A percentile compares a stretch with the other conserved stretches of the same genome.
phyloP scores from a whole-genome alignment of 2,329 filamentous ascomycete species.

The Onygenales sp. region DNA sequence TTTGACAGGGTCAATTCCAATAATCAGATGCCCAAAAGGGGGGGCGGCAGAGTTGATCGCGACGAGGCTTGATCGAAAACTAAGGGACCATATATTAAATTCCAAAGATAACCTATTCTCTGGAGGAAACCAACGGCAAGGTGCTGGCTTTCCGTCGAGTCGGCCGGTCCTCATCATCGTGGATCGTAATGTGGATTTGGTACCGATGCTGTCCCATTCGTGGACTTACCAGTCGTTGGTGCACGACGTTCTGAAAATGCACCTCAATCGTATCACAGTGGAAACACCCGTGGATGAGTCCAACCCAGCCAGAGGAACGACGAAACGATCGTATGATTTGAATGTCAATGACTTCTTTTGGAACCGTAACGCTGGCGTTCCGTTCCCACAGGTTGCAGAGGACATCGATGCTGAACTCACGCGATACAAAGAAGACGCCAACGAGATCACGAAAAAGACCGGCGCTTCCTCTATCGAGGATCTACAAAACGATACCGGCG shows the following conservation, averaged over 20 bases:
- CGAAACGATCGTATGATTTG: conserved; percentile 84
- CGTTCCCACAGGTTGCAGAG: conserved; percentile 92
- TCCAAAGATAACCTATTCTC: conserved; percentile 98
- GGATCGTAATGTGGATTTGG: conserved; percentile 88
- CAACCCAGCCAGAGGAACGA: conserved; percentile 62
- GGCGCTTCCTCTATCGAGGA: conserved; percentile 89
- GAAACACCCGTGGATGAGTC: conserved; percentile 72
- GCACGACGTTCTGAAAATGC: conserved; percentile 66
- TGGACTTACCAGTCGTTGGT: conserved; percentile 85
- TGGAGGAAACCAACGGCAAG: conserved; percentile 46
- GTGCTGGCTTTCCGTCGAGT: conserved; percentile 56
- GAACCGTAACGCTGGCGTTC: conserved; percentile 79
- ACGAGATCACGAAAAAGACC: conserved; percentile 89
- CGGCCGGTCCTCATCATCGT: conserved; percentile 87
- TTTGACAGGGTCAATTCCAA: conserved; percentile 67
- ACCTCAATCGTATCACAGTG: conserved; percentile 88
- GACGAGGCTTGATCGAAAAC: conserved; percentile 85
- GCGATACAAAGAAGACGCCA: conserved; percentile 90
- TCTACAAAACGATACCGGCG: conserved; percentile 76
- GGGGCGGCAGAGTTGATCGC: conserved; percentile 91
- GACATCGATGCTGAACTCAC: conserved; percentile 91
- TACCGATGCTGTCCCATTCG: conserved; percentile 97
- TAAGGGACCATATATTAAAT: conserved; percentile 92
- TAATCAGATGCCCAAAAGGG: conserved; percentile 88
- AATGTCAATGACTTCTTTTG: conserved; percentile 92